Percentiles rank a stretch among this genome's conserved stretches.
Evolutionary conservation across 225 moss, liverwort and hornwort species (phyloP).

Genomic region (Physcomitrium patens): DNA sequence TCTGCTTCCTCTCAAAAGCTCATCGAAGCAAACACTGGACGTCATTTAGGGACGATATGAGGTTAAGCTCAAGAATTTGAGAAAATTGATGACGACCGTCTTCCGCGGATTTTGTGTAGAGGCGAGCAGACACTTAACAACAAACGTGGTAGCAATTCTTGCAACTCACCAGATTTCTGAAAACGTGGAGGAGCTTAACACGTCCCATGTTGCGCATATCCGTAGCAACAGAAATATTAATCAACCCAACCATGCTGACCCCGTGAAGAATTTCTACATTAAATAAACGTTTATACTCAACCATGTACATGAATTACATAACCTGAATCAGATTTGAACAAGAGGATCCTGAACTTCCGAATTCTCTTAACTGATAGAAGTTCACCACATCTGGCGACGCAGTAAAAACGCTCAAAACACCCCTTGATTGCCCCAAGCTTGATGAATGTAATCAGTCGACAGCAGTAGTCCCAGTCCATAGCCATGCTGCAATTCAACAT

Average conservation of each 20-base stretch:
- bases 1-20: slow-evolving; percentile 15
- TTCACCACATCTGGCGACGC: neutral
- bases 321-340: too few species aligned
- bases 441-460: slow-evolving; percentile 5
- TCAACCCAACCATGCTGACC: slow-evolving; percentile 2
- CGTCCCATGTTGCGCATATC: neutral
- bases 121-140: neutral
- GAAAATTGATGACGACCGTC: neutral
- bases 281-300: too few species aligned
- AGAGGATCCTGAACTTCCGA: too few species aligned
- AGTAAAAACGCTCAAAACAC: slow-evolving; percentile 5
- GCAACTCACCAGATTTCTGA: neutral
- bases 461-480: slow-evolving; percentile 9
- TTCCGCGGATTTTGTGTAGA: neutral
- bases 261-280: too few species aligned
- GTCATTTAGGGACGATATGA: neutral
- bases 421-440: slow-evolving; percentile 10
- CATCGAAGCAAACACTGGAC: slow-evolving; percentile 3
- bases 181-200: neutral
- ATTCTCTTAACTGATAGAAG: too few species aligned
- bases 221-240: neutral
- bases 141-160: too few species aligned
- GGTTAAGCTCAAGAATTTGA: slow-evolving; percentile 18
- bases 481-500: neutral
- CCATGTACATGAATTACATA: too few species aligned